Conservation (phyloP, 164 flowering plant species). For the Macadamia integrifolia region DNA sequence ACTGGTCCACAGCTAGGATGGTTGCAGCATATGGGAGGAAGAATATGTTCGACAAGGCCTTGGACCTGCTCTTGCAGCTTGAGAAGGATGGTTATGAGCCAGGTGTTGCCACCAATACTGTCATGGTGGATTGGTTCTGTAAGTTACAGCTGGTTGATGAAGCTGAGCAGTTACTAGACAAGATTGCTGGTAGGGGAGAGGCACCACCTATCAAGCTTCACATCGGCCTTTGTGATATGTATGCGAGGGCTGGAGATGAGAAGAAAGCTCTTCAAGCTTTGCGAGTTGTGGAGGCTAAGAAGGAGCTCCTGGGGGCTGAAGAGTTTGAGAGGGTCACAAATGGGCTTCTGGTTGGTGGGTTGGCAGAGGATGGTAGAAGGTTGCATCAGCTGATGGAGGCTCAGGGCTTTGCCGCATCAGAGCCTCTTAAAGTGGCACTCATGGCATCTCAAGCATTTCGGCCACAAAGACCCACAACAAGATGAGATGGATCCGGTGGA, state of each 20-base stretch:
- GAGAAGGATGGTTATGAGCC: conserved; percentile 77
- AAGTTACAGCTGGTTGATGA: conserved; percentile 68
- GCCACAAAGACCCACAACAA: conserved; percentile 17
- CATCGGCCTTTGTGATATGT: conserved; percentile 83
- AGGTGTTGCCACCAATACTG: conserved; percentile 67
- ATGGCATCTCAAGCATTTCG: conserved; percentile 28
- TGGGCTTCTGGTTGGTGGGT: conserved; percentile 59
- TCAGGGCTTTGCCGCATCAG: conserved; percentile 48
- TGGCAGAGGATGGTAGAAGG: conserved; percentile 54
- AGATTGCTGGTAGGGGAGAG: conserved; percentile 56
- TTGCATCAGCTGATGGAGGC: conserved; percentile 48
- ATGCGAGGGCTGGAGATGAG: conserved; percentile 46
- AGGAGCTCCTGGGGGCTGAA: conserved; percentile 38
- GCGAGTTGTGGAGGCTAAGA: conserved; percentile 60
- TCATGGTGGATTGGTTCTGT: conserved; percentile 80
- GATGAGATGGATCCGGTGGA: not conserved
- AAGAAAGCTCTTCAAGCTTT: conserved; percentile 70
- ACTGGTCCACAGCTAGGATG: conserved; percentile 65
- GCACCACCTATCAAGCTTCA: conserved; percentile 59
- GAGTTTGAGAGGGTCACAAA: conserved; percentile 65
- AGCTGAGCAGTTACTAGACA: conserved; percentile 60
- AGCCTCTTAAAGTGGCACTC: conserved; percentile 34
- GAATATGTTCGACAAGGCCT: conserved; percentile 68
- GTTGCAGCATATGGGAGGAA: conserved; percentile 66
- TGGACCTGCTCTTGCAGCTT: conserved; percentile 56